Evolutionary conservation across 2,329 filamentous ascomycete genomes (phyloP), one percentile per base, ranked within the genome.

Genomic region (Aureobasidium subglaciale): DNA sequence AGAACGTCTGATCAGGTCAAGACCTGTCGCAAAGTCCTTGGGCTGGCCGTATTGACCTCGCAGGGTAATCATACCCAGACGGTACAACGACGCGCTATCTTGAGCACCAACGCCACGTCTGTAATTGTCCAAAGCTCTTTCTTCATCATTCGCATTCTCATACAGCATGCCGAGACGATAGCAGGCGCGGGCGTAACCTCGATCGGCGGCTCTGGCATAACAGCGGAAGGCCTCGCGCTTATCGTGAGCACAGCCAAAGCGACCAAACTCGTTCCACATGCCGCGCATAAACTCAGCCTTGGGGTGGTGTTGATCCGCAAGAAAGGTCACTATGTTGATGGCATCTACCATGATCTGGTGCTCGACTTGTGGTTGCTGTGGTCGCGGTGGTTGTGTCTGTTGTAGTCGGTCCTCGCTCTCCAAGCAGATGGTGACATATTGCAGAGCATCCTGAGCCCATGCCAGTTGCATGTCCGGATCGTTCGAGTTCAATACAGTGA

Each of bases 131-230:
- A 96, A 84, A 5, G 93, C 93, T 70, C 95, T 96, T 60, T 85
- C 80, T 58, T 90, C 86, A 66, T 99, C 92, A 67, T 95, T 95
- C 4, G 90, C 92, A 69, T 88, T 90, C 73, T 99, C 93, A 68
- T 91, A 97, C 56, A 96, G 87, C 92, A 97, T 99, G 60, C 93
- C 93, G 74, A 99, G 95, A 43, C 93, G 84, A 71, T 99, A 99
- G 70, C 97, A 90, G 18, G 93, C 91, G 63, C 93, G 81, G 20
- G 86, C 83, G 72, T 91, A 95, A 57, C 90, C 90, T 63, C 88
- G 85, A 63, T 91, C 87, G 27, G 90, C 87, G n/a, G 93, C 88
- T 64, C 86, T 80, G 59, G 85, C 84, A 73, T 97, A 99, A 64
- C 87, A 88, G 59, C 84, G 75, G 68, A 95, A 97, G 7, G 93